Conservation (phyloP, 306 rosid species). For the Alnus glutinosa region DNA sequence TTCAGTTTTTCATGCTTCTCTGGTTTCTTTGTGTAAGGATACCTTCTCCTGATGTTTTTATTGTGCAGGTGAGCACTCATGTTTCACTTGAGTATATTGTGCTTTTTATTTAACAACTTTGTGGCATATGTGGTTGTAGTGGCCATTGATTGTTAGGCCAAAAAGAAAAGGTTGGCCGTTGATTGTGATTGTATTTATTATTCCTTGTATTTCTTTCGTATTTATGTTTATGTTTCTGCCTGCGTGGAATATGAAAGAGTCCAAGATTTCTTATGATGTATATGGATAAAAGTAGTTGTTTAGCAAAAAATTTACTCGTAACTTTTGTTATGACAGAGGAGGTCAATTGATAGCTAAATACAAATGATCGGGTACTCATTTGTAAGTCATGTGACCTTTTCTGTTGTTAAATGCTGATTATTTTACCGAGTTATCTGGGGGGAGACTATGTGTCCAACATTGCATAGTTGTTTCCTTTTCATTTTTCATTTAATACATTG, state of each 20-base stretch:
- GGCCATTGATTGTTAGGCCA: not conserved
- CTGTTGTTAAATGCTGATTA: not conserved
- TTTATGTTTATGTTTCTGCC: not conserved
- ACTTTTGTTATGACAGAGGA: not conserved
- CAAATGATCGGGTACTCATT: not conserved
- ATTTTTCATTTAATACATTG: no score
- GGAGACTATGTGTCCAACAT: no score
- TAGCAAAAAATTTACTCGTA: not conserved
- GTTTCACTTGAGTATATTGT: not conserved
- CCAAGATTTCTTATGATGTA: not conserved
- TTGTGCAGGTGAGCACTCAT: slow-evolving; percentile 69
- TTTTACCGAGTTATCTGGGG: not conserved
- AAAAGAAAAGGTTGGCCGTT: not conserved
- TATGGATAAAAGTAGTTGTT: not conserved
- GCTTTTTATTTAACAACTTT: not conserved
- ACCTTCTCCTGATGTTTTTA: slow-evolving; percentile 76
- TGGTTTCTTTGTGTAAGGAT: slow-evolving; percentile 83
- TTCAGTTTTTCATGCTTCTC: slow-evolving; percentile 75
- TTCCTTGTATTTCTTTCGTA: not conserved
- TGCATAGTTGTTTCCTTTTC: no score
- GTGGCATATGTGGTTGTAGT: not conserved
- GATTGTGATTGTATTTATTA: not conserved
- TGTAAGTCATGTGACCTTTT: not conserved
- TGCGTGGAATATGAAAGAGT: not conserved
- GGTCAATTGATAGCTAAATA: not conserved